A percentile compares a stretch with the other conserved stretches of the same genome.
Evolutionary conservation across 163 green algal species (phyloP).

Genomic region (Volvox carteri): DNA sequence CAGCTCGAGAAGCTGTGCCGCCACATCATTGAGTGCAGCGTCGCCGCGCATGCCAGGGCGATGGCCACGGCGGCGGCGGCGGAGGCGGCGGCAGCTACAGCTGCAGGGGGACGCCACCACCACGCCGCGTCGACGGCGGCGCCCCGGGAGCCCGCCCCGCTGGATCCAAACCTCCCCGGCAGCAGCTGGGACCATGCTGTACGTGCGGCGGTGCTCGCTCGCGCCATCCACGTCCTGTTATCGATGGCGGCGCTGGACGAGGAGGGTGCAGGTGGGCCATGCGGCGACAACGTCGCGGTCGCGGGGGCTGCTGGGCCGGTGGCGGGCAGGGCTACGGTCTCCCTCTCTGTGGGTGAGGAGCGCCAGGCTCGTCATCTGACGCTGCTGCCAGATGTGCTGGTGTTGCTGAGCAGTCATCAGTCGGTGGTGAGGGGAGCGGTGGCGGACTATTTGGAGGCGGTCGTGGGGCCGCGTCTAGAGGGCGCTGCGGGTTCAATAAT

Average conservation of each 20-base stretch:
- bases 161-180: conserved; percentile 26
- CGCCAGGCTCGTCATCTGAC: not conserved
- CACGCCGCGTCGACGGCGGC: not conserved
- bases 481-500: not conserved
- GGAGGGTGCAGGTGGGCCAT: too few species aligned
- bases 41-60: not conserved
- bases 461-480: conserved; percentile 35
- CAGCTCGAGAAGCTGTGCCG: conserved; percentile 14
- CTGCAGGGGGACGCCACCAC: too few species aligned
- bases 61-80: not conserved
- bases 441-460: conserved; percentile 46
- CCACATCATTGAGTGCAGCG: not conserved
- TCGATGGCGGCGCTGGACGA: not conserved
- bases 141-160: conserved; percentile 30
- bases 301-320: not conserved
- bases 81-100: not conserved
- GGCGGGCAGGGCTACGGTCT: too few species aligned
- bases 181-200: conserved; percentile 55
- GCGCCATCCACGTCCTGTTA: conserved; percentile 16
- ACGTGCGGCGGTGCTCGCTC: conserved; percentile 30
- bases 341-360: too few species aligned
- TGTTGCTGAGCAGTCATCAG: conserved; percentile 50
- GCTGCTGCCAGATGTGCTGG: conserved; percentile 39
- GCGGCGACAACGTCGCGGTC: too few species aligned
- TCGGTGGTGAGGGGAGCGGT: conserved; percentile 41